Percentiles rank a stretch among this genome's conserved stretches.
phyloP scores from a whole-genome alignment of 306 rosid species.

The Gynostemma pentaphyllum region DNA sequence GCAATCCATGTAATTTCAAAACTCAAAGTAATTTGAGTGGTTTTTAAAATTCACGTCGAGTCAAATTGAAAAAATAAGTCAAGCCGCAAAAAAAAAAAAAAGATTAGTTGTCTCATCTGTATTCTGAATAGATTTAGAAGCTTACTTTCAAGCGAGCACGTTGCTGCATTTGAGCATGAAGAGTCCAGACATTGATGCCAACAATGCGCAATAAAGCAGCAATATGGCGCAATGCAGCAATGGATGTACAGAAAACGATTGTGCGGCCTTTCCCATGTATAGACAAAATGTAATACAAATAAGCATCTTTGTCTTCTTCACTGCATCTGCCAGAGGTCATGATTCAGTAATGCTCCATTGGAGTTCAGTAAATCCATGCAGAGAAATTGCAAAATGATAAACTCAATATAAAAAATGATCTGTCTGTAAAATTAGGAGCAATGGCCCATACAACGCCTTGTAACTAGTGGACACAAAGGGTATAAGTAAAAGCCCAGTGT shows the following conservation, averaged over 20 bases:
- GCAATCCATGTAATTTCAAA: too few species aligned
- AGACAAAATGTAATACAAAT: constrained; percentile 73
- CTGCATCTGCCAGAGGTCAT: constrained; percentile 55
- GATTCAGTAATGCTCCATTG: constrained; percentile 16
- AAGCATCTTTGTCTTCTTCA: constrained; percentile 90
- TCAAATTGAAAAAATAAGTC: too few species aligned
- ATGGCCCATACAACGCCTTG: background rate
- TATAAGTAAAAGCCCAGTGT: background rate
- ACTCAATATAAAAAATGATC: background rate
- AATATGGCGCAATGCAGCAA: constrained; percentile 82
- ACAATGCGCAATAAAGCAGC: constrained; percentile 72
- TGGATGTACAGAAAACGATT: constrained; percentile 81
- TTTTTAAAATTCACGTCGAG: too few species aligned
- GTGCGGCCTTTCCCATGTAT: constrained; percentile 88
- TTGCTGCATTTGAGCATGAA: constrained; percentile 94
- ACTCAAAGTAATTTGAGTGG: too few species aligned
- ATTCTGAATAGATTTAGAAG: too few species aligned
- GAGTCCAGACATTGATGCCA: constrained; percentile 59
- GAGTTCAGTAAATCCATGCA: background rate
- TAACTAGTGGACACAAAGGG: background rate
- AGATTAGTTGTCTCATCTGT: background rate
- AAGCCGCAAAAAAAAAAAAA: too few species aligned
- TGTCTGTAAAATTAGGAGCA: background rate
- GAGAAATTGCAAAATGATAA: background rate
- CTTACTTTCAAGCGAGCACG: constrained; percentile 79